Base-by-base conservation (phyloP, 2,329 filamentous ascomycete species). In the Diplodia intermedia region DNA sequence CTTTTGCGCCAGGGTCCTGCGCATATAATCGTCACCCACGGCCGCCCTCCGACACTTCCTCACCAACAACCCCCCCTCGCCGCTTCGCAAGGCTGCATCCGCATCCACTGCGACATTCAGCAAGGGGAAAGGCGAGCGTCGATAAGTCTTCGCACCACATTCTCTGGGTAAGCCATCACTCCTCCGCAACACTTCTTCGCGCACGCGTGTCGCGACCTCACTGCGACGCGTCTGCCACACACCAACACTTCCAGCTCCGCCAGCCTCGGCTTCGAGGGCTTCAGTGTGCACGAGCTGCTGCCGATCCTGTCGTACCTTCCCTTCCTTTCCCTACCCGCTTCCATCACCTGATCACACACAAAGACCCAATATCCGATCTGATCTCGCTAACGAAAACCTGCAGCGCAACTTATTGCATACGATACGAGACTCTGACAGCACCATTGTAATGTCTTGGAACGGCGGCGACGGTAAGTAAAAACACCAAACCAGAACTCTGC, bases 371-470 rank as follows among this genome's bases (percentile, higher is more conserved):
- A 5, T 9, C n/a, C 2, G 18, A 36, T 9, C n/a, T 26, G 20
- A 15, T 18, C 29, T 29, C 47, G 31, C 60, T 63, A n/a, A 63
- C 47, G 12, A 8, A 26, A 3, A 4, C 29, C 15, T 31, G 11
- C 12, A 18, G 43, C 1, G 12, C 43, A 38, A 29, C 43, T 52
- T 38, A 4, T 38, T n/a, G 6, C 23, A 26, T 8, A 52, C 18
- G 18, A 9, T 23, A 6, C n/a, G 11, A 9, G 12, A 11, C 3
- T 11, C 8, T 36, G 11, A 36, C 12, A 20, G 20, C n/a, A 18
- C 9, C 20, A 53, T 20, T 2, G 36, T 36, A 29, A 63, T 63
- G 60, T 52, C 43, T 31, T 65, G 62, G 62, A 52, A 47, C 62
- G 29, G n/a, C 33, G 31, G 33, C 50, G 54, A 65, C 38, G 62